Conservation (phyloP, 2,329 filamentous ascomycete species). For the Aureobasidium leucospermi region DNA sequence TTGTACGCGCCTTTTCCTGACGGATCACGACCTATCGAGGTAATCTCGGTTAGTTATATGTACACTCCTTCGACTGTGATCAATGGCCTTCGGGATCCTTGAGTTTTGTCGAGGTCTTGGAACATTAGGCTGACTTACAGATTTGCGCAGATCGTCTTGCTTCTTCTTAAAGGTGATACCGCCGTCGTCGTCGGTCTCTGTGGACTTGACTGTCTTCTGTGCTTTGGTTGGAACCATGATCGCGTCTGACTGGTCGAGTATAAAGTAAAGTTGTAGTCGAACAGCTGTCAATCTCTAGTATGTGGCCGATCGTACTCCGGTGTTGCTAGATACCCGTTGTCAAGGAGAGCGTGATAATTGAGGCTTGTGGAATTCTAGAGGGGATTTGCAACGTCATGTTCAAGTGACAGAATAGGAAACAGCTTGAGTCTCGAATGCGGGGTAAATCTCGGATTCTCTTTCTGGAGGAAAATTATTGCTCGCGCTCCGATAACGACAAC, state of each 20-base stretch:
- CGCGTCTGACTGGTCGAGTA: background rate
- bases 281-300: background rate
- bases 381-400: background rate
- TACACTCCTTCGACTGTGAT: background rate
- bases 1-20: background rate
- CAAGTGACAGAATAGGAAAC: background rate
- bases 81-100: too few species aligned
- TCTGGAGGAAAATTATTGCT: constrained; percentile 6
- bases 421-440: background rate
- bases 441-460: background rate
- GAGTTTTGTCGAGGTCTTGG: too few species aligned
- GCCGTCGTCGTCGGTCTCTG: background rate
- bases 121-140: background rate
- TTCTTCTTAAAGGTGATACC: background rate
- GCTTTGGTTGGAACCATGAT: background rate
- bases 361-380: background rate
- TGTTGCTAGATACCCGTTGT: too few species aligned
- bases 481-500: background rate
- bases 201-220: background rate
- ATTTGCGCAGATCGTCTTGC: background rate
- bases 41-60: background rate
- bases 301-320: too few species aligned
- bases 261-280: background rate
- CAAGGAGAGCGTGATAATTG: background rate
- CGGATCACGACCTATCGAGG: background rate